A percentile compares a stretch with the other conserved stretches of the same genome.
Evolutionary conservation across 192 early-diverging fungal species (phyloP).

Genomic region (Oehlia diaphana): DNA sequence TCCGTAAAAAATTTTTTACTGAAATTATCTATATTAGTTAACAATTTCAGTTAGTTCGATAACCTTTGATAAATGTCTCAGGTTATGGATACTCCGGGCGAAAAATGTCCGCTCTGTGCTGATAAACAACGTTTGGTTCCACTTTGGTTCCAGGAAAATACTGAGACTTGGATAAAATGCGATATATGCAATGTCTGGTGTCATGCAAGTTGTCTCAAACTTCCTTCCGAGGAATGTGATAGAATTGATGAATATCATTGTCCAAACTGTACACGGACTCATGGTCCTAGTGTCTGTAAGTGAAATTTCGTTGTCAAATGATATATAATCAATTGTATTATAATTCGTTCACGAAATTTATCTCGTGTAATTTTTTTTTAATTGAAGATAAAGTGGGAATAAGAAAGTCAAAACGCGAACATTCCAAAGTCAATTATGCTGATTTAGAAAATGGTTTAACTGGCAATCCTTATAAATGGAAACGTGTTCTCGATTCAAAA

Average conservation of each 20-base stretch:
- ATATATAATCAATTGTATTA: not conserved
- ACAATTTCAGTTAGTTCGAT: too few species aligned
- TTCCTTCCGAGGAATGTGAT: slow-evolving; percentile 56
- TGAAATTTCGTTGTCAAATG: not conserved
- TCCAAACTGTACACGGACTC: slow-evolving; percentile 46
- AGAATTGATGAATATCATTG: slow-evolving; percentile 68
- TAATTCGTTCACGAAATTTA: not conserved
- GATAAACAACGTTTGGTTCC: slow-evolving; percentile 1
- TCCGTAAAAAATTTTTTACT: too few species aligned
- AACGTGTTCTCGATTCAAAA: slow-evolving; percentile 68
- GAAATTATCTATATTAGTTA: too few species aligned
- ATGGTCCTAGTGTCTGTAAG: slow-evolving; percentile 61
- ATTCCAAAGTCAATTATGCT: slow-evolving; percentile 75
- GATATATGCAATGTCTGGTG: slow-evolving; percentile 67
- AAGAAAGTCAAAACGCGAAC: slow-evolving; percentile 60
- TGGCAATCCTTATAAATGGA: slow-evolving; percentile 80
- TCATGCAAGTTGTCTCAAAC: slow-evolving; percentile 63
- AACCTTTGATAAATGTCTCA: not conserved
- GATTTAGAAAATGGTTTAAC: slow-evolving; percentile 76
- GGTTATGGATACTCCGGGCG: not conserved
- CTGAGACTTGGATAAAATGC: slow-evolving; percentile 64
- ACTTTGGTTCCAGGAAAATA: slow-evolving; percentile 18
- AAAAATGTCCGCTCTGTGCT: not conserved
- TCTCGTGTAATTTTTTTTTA: not conserved
- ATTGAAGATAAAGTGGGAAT: slow-evolving; percentile 38